These are phyloP conservation scores for Artemisia annua DNA, from an alignment of 129 eudicot species.

Conservation along the genomic window DNA sequence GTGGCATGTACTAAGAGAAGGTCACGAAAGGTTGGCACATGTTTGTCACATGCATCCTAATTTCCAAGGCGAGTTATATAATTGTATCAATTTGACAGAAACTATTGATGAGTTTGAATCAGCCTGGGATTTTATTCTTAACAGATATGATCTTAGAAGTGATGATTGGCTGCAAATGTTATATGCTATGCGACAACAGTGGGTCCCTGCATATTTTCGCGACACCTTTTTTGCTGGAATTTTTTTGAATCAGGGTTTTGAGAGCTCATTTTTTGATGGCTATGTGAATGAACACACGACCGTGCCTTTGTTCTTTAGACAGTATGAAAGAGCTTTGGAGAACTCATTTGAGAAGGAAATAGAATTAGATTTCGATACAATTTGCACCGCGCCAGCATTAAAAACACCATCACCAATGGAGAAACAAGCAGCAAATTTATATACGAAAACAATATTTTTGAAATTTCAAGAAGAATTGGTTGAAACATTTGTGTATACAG, in stretches of 20 bases:
- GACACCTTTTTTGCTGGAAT: slow-evolving; percentile 72
- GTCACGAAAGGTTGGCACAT: slow-evolving; percentile 66
- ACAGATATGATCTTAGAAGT: slow-evolving; percentile 70
- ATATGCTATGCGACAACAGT: slow-evolving; percentile 51
- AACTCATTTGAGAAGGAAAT: slow-evolving; percentile 73
- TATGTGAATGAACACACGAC: slow-evolving; percentile 78
- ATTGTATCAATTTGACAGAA: slow-evolving; percentile 72
- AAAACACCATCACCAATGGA: slow-evolving; percentile 97
- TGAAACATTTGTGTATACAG: slow-evolving; percentile 91
- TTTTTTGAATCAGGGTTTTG: slow-evolving; percentile 46
- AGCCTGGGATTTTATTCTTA: slow-evolving; percentile 62
- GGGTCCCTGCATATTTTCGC: slow-evolving; percentile 87
- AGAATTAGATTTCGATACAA: slow-evolving; percentile 81
- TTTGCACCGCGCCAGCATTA: slow-evolving; percentile 62
- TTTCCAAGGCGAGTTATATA: slow-evolving; percentile 76
- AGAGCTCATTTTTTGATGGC: slow-evolving; percentile 78
- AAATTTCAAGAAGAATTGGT: slow-evolving; percentile 91
- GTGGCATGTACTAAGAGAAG: slow-evolving; percentile 89
- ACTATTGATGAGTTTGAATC: slow-evolving; percentile 77
- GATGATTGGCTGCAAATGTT: slow-evolving; percentile 79
- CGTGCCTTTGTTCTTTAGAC: slow-evolving; percentile 85
- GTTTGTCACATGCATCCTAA: slow-evolving; percentile 66
- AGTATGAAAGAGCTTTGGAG: slow-evolving; percentile 90
- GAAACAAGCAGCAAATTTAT: slow-evolving; percentile 83
- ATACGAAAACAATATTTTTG: slow-evolving; percentile 64